phyloP scores from a whole-genome alignment of 108 stramenopile species.

The Skeletonema tropicum region DNA sequence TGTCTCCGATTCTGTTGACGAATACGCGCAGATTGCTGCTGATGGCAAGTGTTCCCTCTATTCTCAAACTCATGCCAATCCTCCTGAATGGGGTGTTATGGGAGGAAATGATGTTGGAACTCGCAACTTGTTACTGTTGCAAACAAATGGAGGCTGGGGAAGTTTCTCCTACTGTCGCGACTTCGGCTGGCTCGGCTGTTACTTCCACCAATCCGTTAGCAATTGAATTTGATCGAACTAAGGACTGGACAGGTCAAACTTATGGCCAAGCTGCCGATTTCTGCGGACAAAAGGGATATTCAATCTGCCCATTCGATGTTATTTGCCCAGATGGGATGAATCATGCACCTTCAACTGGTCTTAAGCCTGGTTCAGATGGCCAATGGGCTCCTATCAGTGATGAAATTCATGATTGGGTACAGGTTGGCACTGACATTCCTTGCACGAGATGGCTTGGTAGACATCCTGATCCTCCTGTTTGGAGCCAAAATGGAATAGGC shows the following conservation, averaged over 20 bases:
- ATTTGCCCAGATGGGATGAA: constrained; percentile 25
- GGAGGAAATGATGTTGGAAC: not conserved
- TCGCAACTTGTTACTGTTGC: constrained; percentile 1
- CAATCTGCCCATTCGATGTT: constrained; percentile 34
- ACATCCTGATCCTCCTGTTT: constrained; percentile 14
- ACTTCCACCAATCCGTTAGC: not conserved
- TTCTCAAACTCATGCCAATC: not conserved
- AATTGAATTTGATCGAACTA: constrained; percentile 25
- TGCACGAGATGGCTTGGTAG: not conserved
- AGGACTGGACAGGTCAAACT: constrained; percentile 35
- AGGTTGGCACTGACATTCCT: constrained; percentile 29
- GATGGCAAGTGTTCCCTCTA: constrained; percentile 10
- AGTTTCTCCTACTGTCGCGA: not conserved
- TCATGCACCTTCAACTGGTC: constrained; percentile 20
- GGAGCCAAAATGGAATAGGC: constrained; percentile 18
- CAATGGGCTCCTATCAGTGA: constrained; percentile 21
- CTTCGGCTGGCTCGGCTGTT: not conserved
- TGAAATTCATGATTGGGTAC: constrained; percentile 31
- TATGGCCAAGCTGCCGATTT: constrained; percentile 31
- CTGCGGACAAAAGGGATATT: constrained; percentile 27
- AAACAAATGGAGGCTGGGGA: not conserved
- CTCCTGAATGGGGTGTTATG: constrained; percentile 30
- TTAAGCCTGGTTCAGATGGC: constrained; percentile 19
- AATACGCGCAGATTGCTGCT: constrained; percentile 23
- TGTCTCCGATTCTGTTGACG: constrained; percentile 16